Percentiles rank a stretch among this genome's conserved stretches.
Conservation (phyloP, 441 rosid genomes). For the Corymbia citriodora region DNA sequence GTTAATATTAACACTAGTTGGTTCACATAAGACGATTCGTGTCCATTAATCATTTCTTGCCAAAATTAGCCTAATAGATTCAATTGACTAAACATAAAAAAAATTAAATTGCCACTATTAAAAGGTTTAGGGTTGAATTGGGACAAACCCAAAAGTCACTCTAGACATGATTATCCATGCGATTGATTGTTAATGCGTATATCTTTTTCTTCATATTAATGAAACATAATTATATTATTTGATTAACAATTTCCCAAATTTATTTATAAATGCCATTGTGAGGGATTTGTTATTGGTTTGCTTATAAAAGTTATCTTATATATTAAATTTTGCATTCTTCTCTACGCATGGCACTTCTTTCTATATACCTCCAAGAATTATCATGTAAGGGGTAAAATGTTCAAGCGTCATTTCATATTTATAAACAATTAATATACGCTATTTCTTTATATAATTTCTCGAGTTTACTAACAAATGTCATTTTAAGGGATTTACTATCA, state of each 20-base stretch:
- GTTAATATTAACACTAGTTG: fast-evolving
- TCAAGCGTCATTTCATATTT: neutral
- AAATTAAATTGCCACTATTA: neutral
- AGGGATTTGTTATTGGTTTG: neutral
- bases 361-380: neutral
- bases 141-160: neutral
- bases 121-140: no score
- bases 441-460: neutral
- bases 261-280: neutral
- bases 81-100: no score
- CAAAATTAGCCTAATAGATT: fast-evolving
- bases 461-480: neutral
- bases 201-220: neutral
- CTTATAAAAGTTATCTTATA: neutral
- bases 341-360: neutral
- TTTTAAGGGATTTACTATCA: neutral
- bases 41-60: fast-evolving
- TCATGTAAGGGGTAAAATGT: neutral
- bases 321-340: neutral
- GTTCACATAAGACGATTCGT: fast-evolving
- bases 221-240: neutral
- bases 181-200: neutral
- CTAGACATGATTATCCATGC: neutral
- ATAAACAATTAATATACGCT: neutral
- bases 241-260: neutral